phyloP scores from a whole-genome alignment of 805 yeast genomes.

The Yamadazyma endophytica region DNA sequence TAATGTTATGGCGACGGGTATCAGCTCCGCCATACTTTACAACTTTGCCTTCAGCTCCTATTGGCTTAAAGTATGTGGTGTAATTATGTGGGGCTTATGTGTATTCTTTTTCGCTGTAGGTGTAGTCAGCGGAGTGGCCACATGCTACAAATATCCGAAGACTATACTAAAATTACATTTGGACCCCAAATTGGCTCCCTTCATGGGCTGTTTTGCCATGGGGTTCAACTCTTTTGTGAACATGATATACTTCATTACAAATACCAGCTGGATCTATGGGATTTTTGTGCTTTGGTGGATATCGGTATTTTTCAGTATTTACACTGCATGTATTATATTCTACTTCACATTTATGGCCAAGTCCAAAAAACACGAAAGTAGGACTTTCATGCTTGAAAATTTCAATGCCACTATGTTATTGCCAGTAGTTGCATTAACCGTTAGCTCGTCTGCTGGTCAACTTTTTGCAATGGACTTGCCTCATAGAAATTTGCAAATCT shows the following conservation, averaged over 20 bases:
- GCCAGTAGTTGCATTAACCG: slow-evolving; percentile 79
- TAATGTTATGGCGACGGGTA: slow-evolving; percentile 83
- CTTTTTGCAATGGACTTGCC: slow-evolving; percentile 45
- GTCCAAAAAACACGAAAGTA: slow-evolving; percentile 20
- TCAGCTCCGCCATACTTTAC: slow-evolving; percentile 57
- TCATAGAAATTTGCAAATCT: slow-evolving; percentile 36
- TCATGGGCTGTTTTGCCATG: slow-evolving; percentile 80
- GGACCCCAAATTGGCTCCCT: slow-evolving; percentile 49
- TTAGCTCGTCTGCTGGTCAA: slow-evolving; percentile 69
- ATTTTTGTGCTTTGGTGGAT: slow-evolving; percentile 68
- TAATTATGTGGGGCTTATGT: slow-evolving; percentile 61
- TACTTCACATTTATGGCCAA: slow-evolving; percentile 42
- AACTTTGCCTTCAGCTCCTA: slow-evolving; percentile 60
- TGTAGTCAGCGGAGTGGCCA: slow-evolving; percentile 37
- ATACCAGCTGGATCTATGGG: slow-evolving; percentile 40
- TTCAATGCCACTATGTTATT: slow-evolving; percentile 59
- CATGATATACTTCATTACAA: slow-evolving; percentile 46
- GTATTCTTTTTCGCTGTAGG: slow-evolving; percentile 43
- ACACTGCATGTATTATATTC: slow-evolving; percentile 60
- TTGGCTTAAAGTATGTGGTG: slow-evolving; percentile 57
- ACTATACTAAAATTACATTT: slow-evolving; percentile 15
- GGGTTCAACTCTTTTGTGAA: slow-evolving; percentile 66
- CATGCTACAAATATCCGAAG: slow-evolving; percentile 31
- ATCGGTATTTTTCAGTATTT: slow-evolving; percentile 48
- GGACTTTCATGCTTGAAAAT: slow-evolving; percentile 16